A percentile compares a stretch with the other conserved stretches of the same genome.
phyloP scores from a whole-genome alignment of 441 rosid genomes.

The Corymbia citriodora region DNA sequence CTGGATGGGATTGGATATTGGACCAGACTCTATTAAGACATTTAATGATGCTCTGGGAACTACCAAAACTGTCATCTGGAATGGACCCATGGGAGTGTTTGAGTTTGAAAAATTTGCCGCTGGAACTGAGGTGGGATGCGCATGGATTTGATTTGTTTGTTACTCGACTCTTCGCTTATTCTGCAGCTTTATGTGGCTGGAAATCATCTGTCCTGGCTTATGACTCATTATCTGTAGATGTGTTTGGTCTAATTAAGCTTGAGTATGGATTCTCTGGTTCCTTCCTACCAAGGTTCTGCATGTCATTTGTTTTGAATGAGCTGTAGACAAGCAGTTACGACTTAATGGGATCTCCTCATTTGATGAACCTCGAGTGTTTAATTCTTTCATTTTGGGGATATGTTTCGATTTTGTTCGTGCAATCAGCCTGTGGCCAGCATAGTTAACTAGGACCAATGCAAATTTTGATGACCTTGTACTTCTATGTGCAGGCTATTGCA shows the following conservation, averaged over 20 bases:
- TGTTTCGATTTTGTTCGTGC: neutral
- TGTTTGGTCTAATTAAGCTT: neutral
- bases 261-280: neutral
- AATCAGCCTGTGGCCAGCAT: neutral
- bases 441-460: neutral
- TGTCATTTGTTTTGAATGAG: neutral
- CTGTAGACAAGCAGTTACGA: neutral
- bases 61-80: conserved; percentile 86
- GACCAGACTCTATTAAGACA: conserved; percentile 78
- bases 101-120: conserved; percentile 81
- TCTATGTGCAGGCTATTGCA: conserved; percentile 48
- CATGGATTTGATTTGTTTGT: neutral
- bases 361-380: neutral
- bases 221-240: neutral
- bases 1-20: conserved; percentile 97
- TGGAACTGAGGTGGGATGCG: conserved; percentile 70
- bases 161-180: neutral
- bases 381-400: neutral
- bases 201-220: neutral
- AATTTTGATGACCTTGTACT: neutral
- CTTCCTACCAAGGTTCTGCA: neutral
- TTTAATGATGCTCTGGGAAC: conserved; percentile 67
- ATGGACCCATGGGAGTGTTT: conserved; percentile 96
- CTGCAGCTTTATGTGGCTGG: neutral
- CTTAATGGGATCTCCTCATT: neutral